Evolutionary conservation across 768 basidiomycete species (phyloP).

Genomic region (Megacollybia marginata): DNA sequence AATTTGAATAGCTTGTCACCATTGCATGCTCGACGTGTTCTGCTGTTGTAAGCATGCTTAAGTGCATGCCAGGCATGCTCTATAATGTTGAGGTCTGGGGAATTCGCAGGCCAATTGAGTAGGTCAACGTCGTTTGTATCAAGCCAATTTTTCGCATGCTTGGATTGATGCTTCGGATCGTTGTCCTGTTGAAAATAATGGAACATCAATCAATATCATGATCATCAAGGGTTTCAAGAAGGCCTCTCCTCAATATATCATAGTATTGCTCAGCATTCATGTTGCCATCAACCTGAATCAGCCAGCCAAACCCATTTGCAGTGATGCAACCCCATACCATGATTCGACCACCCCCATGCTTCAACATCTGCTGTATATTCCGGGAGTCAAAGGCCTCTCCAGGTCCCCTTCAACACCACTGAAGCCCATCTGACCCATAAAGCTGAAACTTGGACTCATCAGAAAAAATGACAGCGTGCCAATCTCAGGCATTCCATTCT

Average conservation of each 20-base stretch:
- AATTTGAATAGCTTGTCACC: too few relatives aligned
- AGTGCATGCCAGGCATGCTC: too few relatives aligned
- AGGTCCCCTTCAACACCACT: conserved; percentile 9
- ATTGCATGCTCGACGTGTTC: conserved; percentile 22
- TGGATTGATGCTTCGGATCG: conserved; percentile 15
- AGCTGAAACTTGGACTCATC: background rate
- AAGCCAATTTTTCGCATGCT: conserved; percentile 10
- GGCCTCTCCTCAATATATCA: conserved; percentile 13
- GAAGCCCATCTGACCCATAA: conserved; percentile 6
- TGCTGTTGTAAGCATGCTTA: too few relatives aligned
- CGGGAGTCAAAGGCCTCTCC: conserved; percentile 9
- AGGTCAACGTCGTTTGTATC: conserved; percentile 6
- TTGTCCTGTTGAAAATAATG: conserved; percentile 18
- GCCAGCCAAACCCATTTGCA: conserved; percentile 14
- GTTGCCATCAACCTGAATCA: conserved; percentile 10
- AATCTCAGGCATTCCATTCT: background rate
- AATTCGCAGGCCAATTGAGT: conserved; percentile 15
- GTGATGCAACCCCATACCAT: conserved; percentile 22
- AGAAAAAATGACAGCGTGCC: background rate
- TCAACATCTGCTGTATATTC: conserved; percentile 9
- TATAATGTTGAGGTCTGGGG: conserved; percentile 24
- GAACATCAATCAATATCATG: conserved; percentile 1
- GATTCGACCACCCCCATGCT: conserved; percentile 17
- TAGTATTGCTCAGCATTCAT: conserved; percentile 16
- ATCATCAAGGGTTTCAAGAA: conserved; percentile 9